Evolutionary conservation across 768 basidiomycete species (phyloP).

Genomic region (Russula compacta): DNA sequence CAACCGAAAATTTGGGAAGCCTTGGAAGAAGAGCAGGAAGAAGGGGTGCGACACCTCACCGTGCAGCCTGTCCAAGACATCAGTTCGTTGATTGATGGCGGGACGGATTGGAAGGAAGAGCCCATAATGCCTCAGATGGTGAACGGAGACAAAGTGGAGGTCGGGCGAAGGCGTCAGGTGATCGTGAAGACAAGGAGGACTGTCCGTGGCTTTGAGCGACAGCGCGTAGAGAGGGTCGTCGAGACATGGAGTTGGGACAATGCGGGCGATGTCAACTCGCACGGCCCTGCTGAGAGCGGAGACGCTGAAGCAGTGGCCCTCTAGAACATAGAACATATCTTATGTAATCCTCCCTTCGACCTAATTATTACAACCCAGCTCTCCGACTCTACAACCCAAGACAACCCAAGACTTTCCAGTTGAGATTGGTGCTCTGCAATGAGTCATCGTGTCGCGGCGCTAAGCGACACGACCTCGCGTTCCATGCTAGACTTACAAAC

Average conservation of each 20-base stretch:
- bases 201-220: slow-evolving; percentile 52
- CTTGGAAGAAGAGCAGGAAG: slow-evolving; percentile 34
- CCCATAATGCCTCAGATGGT: slow-evolving; percentile 18
- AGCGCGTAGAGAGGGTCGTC: slow-evolving; percentile 56
- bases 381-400: too few relatives aligned
- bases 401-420: not conserved
- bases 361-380: not conserved
- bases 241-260: slow-evolving; percentile 59
- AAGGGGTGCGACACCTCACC: slow-evolving; percentile 32
- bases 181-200: slow-evolving; percentile 52
- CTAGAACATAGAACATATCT: not conserved
- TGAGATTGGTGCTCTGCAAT: not conserved
- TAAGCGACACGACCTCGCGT: not conserved
- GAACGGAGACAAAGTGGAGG: slow-evolving; percentile 28
- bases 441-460: not conserved
- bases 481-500: slow-evolving; percentile 7
- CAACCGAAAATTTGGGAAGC: slow-evolving; percentile 59
- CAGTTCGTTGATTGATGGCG: slow-evolving; percentile 35
- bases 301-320: not conserved
- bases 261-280: not conserved
- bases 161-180: slow-evolving; percentile 39
- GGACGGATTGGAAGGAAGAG: slow-evolving; percentile 23
- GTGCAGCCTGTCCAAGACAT: slow-evolving; percentile 34
- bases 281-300: not conserved
- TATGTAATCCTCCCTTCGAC: not conserved